Evolutionary conservation across 768 basidiomycete genomes (phyloP).

Genomic region (Exidia glandulosa): DNA sequence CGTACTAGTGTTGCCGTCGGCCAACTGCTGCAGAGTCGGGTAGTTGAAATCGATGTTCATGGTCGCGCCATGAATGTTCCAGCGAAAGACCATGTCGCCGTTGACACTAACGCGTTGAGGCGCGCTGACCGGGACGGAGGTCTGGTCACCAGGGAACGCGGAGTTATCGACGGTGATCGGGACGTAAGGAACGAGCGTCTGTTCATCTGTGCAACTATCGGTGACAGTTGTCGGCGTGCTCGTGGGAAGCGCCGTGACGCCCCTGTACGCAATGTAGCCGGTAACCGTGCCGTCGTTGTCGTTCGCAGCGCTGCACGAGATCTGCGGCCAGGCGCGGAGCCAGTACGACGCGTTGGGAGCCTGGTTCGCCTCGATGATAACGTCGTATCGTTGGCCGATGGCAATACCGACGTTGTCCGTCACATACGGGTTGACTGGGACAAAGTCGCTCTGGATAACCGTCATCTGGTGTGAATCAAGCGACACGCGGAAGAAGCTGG

Average conservation of each 20-base stretch:
- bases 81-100: background rate
- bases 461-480: conserved; percentile 1
- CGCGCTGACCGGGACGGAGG: background rate
- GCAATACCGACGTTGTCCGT: background rate
- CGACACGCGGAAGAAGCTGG: conserved; percentile 1
- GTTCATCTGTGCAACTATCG: background rate
- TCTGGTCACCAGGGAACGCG: background rate
- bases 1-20: background rate
- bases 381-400: conserved; percentile 2
- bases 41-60: background rate
- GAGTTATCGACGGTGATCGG: background rate
- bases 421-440: background rate
- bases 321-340: background rate
- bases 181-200: background rate
- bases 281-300: background rate
- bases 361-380: conserved; percentile 1
- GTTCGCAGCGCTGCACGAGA: background rate
- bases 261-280: background rate
- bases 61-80: background rate
- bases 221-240: background rate
- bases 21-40: background rate
- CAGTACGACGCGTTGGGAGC: background rate
- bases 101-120: background rate
- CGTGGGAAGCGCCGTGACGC: background rate
- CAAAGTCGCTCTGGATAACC: conserved; percentile 3